phyloP scores from a whole-genome alignment of 805 yeast species.

The Nakazawaea populi region DNA sequence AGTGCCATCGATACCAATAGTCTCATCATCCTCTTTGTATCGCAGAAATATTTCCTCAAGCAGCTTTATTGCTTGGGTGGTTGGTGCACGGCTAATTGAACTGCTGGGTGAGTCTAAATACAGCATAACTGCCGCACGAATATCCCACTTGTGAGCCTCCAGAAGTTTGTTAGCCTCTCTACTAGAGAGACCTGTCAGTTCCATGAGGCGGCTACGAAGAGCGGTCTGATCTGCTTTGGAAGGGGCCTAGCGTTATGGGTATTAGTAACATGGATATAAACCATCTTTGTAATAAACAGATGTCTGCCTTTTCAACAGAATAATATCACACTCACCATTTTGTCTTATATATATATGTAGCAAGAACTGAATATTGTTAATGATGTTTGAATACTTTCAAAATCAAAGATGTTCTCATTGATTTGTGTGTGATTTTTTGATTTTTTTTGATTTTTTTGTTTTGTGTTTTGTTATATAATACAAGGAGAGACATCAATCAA shows the following conservation, averaged over 20 bases:
- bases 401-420: no score
- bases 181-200: constrained; percentile 31
- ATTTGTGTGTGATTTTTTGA: no score
- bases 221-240: neutral
- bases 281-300: no score
- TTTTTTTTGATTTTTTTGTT: no score
- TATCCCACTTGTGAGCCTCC: constrained; percentile 23
- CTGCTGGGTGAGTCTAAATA: constrained; percentile 15
- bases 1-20: constrained; percentile 77
- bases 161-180: constrained; percentile 31
- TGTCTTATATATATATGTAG: no score
- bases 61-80: neutral
- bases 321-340: no score
- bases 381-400: no score
- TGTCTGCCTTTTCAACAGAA: no score
- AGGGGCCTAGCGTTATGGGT: neutral
- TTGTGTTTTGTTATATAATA: no score
- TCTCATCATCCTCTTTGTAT: constrained; percentile 22
- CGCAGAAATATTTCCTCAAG: constrained; percentile 27
- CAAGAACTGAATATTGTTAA: no score
- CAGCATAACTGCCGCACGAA: constrained; percentile 27
- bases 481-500: no score
- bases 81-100: constrained; percentile 2
- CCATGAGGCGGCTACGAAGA: constrained; percentile 27
- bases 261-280: no score